A percentile compares a stretch with the other conserved stretches of the same genome.
Evolutionary conservation across 352 stramenopile species (phyloP).

Genomic region (Thraustotheca clavata): DNA sequence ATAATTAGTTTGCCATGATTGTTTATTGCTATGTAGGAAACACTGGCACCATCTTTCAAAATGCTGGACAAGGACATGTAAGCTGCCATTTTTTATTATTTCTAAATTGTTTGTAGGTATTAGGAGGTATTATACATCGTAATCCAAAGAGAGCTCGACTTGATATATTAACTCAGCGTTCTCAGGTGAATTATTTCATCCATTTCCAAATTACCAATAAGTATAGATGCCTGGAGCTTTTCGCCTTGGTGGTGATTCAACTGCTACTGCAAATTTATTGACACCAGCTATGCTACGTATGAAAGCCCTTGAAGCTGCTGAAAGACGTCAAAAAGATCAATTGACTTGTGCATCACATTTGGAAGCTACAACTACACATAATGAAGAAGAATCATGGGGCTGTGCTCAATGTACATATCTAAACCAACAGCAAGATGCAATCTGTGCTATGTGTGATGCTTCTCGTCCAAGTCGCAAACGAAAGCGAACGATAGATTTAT

Average conservation of each 20-base stretch:
- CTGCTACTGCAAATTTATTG: neutral
- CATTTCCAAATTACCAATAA: too few species aligned
- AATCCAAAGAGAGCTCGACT: too few species aligned
- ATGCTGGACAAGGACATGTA: slow-evolving; percentile 36
- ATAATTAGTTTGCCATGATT: neutral
- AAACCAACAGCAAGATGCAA: neutral
- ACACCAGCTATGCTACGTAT: slow-evolving; percentile 27
- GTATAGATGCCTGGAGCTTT: too few species aligned
- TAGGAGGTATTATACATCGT: too few species aligned
- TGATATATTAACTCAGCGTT: too few species aligned
- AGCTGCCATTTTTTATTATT: neutral
- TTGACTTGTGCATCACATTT: slow-evolving; percentile 23
- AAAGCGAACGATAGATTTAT: neutral
- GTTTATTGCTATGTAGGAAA: neutral
- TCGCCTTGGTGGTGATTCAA: slow-evolving; percentile 24
- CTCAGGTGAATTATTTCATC: too few species aligned
- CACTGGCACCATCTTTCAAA: slow-evolving; percentile 37
- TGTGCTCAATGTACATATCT: slow-evolving; percentile 7
- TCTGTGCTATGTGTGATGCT: slow-evolving; percentile 2
- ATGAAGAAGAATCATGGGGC: slow-evolving; percentile 30
- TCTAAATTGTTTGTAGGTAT: too few species aligned
- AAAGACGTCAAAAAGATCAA: slow-evolving; percentile 36
- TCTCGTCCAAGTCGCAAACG: slow-evolving; percentile 4
- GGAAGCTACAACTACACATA: slow-evolving; percentile 34
- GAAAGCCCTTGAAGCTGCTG: slow-evolving; percentile 44